Base-by-base conservation (phyloP, 2,329 filamentous ascomycete genomes). In the Leptosphaerulina australis region DNA sequence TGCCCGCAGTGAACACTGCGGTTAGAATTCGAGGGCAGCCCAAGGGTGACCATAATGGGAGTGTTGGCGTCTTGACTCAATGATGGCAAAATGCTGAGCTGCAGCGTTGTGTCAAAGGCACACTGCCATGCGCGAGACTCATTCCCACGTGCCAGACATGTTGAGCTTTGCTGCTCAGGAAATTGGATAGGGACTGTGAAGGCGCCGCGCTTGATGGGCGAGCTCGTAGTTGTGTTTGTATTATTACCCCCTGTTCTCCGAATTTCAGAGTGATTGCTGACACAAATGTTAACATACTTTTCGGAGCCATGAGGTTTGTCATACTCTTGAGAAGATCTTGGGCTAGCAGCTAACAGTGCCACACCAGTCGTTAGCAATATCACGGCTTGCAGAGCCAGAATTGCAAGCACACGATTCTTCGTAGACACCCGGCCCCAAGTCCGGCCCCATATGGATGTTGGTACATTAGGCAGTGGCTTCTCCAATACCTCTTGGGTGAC, bases 121-220 rank as follows among this genome's bases (percentile, higher is more conserved):
- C 67, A 68, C 18, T 58, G 48, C 66, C 66, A 70, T 24, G 65
- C 55, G 14, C 55, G 35, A 2, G 56, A 62, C 17, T 69, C 63
- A 31, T 66, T 64, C 6, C 38, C 59, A 17, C 36, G 57, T 17
- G 60, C 45, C 9, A 70, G 52, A 34, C 67, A 70, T 18, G 56
- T 56, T 10, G 62, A 67, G 30, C 54, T 65, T 18, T 69, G 59
- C 25, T 65, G 58, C 36, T 65, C 55, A 4, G 62, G 47, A 12
- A 55, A 30, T 14, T 51, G 49, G 2, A 68, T 50, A 3, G 52
- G 49, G 4, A 68, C 30, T 4, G 45, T 43, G 37, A 62, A 70
- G 11, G 60, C 59, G 0, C 66, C 66, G 15, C 55, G 55, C 47
- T 50, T 44, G n/a, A 67, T 50, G 17, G 51, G 10, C 12, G 34